phyloP scores from a whole-genome alignment of 139 green algal species.

The Tetradesmus lagerheimii region DNA sequence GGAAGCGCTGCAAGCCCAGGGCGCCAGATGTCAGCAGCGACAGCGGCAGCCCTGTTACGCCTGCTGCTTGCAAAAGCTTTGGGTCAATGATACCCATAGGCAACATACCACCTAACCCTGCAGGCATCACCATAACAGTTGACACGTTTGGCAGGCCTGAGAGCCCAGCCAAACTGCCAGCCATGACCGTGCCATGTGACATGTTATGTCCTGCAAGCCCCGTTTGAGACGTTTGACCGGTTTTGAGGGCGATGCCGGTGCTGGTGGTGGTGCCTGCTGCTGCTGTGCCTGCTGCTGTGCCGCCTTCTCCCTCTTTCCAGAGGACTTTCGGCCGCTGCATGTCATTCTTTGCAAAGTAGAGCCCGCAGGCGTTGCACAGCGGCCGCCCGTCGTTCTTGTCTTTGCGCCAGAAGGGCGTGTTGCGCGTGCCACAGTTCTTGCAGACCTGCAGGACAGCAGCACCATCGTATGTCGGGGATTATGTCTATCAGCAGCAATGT shows the following conservation, averaged over 20 bases:
- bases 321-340: slow-evolving; percentile 84
- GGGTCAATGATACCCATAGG: slow-evolving; percentile 41
- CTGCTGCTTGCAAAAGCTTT: slow-evolving; percentile 17
- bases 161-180: background rate
- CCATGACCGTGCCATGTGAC: slow-evolving; percentile 12
- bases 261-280: background rate
- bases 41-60: slow-evolving; percentile 5
- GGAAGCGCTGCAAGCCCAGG: background rate
- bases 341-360: slow-evolving; percentile 98
- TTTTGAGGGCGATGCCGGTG: background rate
- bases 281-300: background rate
- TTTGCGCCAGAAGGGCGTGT: slow-evolving; percentile 97
- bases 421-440: slow-evolving; percentile 91
- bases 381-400: slow-evolving; percentile 86
- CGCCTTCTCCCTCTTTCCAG: slow-evolving; percentile 80
- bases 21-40: background rate
- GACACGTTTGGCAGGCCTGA: slow-evolving; percentile 40
- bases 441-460: slow-evolving; percentile 74
- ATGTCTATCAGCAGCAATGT: no score
- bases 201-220: background rate
- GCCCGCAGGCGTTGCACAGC: slow-evolving; percentile 96
- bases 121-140: slow-evolving; percentile 41
- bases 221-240: background rate
- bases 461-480: no score
- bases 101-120: slow-evolving; percentile 9